Evolutionary conservation across 2,329 filamentous ascomycete genomes (phyloP), one percentile per base, ranked within the genome.

Genomic region (Aspergillus pseudonomiae): DNA sequence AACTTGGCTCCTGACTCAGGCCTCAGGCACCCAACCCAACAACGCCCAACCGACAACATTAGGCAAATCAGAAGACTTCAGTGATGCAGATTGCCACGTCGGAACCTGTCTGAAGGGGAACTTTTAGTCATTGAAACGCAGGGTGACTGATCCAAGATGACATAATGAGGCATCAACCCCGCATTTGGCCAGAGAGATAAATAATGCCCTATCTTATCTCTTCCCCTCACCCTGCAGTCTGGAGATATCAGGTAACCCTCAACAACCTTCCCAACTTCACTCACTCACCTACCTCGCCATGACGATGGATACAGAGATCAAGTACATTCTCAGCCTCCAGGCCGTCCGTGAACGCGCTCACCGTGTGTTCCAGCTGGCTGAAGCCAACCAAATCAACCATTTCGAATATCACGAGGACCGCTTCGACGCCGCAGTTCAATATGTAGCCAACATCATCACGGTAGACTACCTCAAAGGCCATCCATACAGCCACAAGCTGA

Each of bases 401-500:
- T 84, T 83, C 58, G 72, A 79, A 11, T 79, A 80, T 53, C 74
- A 81, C 11, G 68, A 75, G 21, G 71, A 75, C 6, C 75, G 74
- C 16, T 74, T 84, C 72, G 66, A 71, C 16, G 70, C 74, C 16
- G 78, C 77, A 12, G 81, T 77, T 2, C 77, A 82, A 21, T 83
- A 80, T 53, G 82, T 84, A 1, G 70, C 73, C 10, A 69, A 69
- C 10, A 74, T 83, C 21, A 84, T 84, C 30, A 73, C 79, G 63
- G 82, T 83, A 68, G 48, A 69, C 63, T 4, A 24, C 21, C 7
- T 19, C n/a, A 4, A 9, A 14, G 0, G 4, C 10, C 16, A 0
- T 11, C 26, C 48, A 12, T 21, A 4, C 9, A 34, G 2, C 3
- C 28, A 9, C 16, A 58, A 43, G 50, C 45, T 59, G 32, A 65